Percentiles rank a stretch among this genome's conserved stretches.
These are phyloP conservation scores for Stachybotrys elegans DNA, from an alignment of 2,329 filamentous ascomycete species.

Conservation along the genomic window DNA sequence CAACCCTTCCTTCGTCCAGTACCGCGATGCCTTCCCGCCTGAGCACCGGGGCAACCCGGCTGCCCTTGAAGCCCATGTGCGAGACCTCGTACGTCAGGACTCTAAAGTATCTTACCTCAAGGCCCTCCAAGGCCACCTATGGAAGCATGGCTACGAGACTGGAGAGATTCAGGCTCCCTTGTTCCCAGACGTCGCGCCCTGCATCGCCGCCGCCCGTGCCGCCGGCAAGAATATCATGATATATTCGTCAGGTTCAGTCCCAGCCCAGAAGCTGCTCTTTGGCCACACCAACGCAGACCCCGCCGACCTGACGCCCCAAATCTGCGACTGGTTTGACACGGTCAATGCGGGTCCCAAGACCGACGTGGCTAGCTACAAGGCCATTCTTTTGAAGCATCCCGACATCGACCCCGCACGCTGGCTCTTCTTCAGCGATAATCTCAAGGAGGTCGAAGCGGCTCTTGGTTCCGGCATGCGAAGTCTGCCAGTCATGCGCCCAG, in stretches of 20 bases:
- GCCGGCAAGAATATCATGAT: conserved; percentile 60
- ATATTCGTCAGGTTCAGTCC: conserved; percentile 76
- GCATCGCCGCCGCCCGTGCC: conserved; percentile 53
- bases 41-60: conserved; percentile 54
- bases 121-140: conserved; percentile 73
- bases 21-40: conserved; percentile 66
- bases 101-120: conserved; percentile 75
- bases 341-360: conserved; percentile 74
- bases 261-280: conserved; percentile 77
- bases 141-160: conserved; percentile 67
- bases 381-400: conserved; percentile 47
- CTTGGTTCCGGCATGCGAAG: conserved; percentile 58
- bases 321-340: conserved; percentile 72
- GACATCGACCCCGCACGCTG: conserved; percentile 47
- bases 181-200: conserved; percentile 67
- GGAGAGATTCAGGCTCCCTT: conserved; percentile 68
- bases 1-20: conserved; percentile 56
- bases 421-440: conserved; percentile 79
- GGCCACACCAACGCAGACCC: conserved; percentile 55
- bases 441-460: conserved; percentile 62
- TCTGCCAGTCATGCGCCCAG: conserved; percentile 59
- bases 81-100: conserved; percentile 65
- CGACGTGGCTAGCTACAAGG: conserved; percentile 60
- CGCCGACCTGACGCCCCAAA: conserved; percentile 53
- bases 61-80: conserved; percentile 61